These are phyloP conservation scores for Anisodus acutangulus DNA, from an alignment of 257 asterid species.

Conservation along the genomic window DNA sequence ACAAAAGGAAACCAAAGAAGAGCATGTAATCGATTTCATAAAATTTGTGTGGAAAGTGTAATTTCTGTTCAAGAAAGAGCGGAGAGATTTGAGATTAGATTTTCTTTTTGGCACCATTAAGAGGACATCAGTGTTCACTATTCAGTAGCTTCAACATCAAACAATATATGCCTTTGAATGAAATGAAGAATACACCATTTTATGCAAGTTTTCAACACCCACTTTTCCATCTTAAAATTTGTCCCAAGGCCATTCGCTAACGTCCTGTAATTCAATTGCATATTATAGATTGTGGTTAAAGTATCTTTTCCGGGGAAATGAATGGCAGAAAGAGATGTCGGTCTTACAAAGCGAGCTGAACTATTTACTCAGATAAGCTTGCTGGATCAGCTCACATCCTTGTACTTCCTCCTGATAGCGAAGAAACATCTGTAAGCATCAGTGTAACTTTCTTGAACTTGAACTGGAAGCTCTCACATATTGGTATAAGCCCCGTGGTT, in stretches of 20 bases:
- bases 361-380: background rate
- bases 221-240: background rate
- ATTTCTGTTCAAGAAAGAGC: conserved; percentile 6
- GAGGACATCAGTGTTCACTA: background rate
- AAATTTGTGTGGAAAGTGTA: background rate
- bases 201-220: background rate
- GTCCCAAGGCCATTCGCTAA: background rate
- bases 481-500: background rate
- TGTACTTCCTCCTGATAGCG: background rate
- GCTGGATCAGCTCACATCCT: conserved; percentile 7
- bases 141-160: conserved; percentile 9
- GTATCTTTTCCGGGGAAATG: background rate
- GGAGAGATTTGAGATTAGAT: background rate
- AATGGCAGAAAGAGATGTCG: background rate
- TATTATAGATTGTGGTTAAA: background rate
- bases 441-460: background rate
- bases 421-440: conserved; percentile 14
- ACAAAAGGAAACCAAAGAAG: background rate
- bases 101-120: background rate
- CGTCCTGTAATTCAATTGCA: background rate
- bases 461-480: background rate
- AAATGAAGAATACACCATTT: background rate
- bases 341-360: conserved; percentile 1
- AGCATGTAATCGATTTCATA: background rate
- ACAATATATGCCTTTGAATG: background rate